Percentiles rank a stretch among this genome's conserved stretches.
These are phyloP conservation scores for Leishmania tarentolae DNA, from an alignment of 208 protist genomes.

Conservation along the genomic window DNA sequence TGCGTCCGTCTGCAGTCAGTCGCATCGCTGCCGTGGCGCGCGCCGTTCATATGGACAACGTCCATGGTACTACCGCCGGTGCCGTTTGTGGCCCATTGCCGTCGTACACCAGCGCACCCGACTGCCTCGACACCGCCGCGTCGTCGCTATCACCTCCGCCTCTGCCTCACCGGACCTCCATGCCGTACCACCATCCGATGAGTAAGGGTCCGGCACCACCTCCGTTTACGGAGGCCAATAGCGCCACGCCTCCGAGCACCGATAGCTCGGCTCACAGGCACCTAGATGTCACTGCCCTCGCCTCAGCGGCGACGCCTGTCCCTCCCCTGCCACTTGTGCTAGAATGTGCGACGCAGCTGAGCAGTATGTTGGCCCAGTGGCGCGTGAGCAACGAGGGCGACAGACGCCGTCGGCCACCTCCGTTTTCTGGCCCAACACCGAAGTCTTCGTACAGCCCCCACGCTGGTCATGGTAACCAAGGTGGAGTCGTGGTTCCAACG, in stretches of 20 bases:
- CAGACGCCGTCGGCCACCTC: not conserved
- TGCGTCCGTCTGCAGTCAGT: slow-evolving; percentile 22
- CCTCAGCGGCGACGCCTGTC: slow-evolving; percentile 3
- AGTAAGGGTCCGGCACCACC: not conserved
- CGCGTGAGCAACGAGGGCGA: slow-evolving; percentile 12
- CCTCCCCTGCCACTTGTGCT: slow-evolving; percentile 31
- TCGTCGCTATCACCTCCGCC: slow-evolving; percentile 8
- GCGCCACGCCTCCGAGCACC: not conserved
- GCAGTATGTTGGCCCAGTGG: slow-evolving; percentile 26
- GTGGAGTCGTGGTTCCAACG: not conserved
- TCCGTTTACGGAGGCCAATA: not conserved
- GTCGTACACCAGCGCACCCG: not conserved
- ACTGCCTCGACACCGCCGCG: not conserved
- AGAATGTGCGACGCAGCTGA: slow-evolving; percentile 30
- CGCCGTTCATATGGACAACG: slow-evolving; percentile 7
- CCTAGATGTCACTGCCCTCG: not conserved
- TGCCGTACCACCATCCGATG: not conserved
- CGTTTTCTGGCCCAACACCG: not conserved
- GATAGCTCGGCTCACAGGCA: not conserved
- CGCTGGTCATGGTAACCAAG: not conserved
- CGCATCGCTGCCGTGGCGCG: slow-evolving; percentile 21
- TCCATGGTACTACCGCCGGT: not conserved
- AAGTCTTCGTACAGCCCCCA: not conserved
- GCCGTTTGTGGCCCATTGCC: not conserved
- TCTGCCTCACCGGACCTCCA: slow-evolving; percentile 2